These are phyloP conservation scores for Penicillium egyptiacum DNA, from an alignment of 495 filamentous ascomycete genomes.

Conservation along the genomic window DNA sequence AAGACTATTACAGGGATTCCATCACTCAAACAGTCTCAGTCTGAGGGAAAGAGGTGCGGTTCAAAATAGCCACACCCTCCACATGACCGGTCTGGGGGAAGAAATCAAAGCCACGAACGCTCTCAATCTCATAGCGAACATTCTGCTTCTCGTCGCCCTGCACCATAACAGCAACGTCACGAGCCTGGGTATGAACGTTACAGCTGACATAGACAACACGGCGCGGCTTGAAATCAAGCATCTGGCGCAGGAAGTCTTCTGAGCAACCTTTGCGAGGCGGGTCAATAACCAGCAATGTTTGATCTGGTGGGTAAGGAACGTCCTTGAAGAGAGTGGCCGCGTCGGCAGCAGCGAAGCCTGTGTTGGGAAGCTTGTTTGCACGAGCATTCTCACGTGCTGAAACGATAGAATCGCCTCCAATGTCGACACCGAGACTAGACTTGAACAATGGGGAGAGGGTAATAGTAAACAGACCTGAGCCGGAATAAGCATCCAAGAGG, in stretches of 20 bases:
- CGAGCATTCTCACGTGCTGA: constrained; percentile 76
- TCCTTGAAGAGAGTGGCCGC: constrained; percentile 77
- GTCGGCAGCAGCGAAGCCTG: constrained; percentile 81
- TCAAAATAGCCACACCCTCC: constrained; percentile 85
- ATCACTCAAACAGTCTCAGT: constrained; percentile 1
- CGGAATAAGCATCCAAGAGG: constrained; percentile 96
- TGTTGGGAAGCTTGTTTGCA: constrained; percentile 69
- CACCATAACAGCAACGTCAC: constrained; percentile 84
- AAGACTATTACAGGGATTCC: neutral
- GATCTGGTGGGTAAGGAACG: constrained; percentile 65
- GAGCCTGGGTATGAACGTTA: constrained; percentile 95
- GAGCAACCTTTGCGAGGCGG: constrained; percentile 95
- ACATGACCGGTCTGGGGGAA: constrained; percentile 98
- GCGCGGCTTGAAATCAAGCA: constrained; percentile 70
- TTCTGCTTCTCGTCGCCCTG: constrained; percentile 55
- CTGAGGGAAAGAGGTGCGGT: constrained; percentile 31
- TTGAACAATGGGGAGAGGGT: constrained; percentile 82
- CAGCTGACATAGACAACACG: constrained; percentile 92
- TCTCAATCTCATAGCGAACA: constrained; percentile 82
- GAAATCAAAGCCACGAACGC: constrained; percentile 91
- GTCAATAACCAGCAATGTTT: constrained; percentile 89
- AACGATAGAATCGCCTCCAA: constrained; percentile 67
- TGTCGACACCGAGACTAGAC: constrained; percentile 67
- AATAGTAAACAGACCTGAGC: constrained; percentile 94
- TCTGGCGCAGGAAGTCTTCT: constrained; percentile 74